Evolutionary conservation across 495 filamentous ascomycete genomes (phyloP).

Genomic region (Aspergillus nanangensis): DNA sequence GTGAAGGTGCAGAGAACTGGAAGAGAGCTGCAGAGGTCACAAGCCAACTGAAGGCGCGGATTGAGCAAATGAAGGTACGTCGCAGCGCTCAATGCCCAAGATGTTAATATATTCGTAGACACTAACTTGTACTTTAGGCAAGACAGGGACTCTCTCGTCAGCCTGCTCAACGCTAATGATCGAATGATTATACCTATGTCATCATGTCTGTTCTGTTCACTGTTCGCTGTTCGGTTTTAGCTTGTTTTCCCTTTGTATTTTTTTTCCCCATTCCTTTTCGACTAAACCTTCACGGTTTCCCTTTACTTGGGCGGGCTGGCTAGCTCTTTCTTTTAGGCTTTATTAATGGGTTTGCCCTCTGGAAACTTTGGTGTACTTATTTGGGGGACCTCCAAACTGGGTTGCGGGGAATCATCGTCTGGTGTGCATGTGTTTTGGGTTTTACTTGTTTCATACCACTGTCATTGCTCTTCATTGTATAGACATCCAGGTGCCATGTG

Average conservation of each 20-base stretch:
- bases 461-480: neutral
- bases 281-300: conserved; percentile 10
- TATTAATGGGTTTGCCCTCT: neutral
- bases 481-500: too few relatives aligned
- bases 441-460: conserved; percentile 1
- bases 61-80: conserved; percentile 81
- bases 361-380: neutral
- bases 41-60: conserved; percentile 91
- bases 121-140: conserved; percentile 19
- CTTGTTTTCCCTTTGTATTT: conserved; percentile 9
- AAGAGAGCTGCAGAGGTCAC: conserved; percentile 98
- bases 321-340: conserved; percentile 1
- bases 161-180: conserved; percentile 35
- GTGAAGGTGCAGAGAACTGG: conserved; percentile 84
- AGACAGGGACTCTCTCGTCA: conserved; percentile 42
- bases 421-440: neutral
- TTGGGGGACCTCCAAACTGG: neutral
- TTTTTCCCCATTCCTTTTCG: conserved; percentile 11
- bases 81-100: too few relatives aligned
- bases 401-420: neutral
- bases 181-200: conserved; percentile 18
- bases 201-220: conserved; percentile 14
- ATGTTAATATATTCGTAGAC: neutral
- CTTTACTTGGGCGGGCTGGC: conserved; percentile 10
- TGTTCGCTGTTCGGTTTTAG: conserved; percentile 9